phyloP scores from a whole-genome alignment of 2,329 filamentous ascomycete genomes.

The Leptographium lundbergii region DNA sequence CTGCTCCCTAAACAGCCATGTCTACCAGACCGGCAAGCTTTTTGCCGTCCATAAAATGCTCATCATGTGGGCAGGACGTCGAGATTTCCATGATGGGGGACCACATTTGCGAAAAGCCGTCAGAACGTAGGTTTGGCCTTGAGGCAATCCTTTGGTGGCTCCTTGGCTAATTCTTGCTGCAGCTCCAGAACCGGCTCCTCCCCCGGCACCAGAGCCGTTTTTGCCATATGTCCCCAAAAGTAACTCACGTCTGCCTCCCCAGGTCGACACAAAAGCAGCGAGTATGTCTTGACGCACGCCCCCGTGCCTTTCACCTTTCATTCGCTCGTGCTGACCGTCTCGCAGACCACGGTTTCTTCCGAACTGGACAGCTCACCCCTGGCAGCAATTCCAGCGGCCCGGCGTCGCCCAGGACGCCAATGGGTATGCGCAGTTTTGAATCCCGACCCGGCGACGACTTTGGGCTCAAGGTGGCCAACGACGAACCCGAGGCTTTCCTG shows the following conservation, averaged over 20 bases:
- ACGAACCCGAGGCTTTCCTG: conserved; percentile 27
- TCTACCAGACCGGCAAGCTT: conserved; percentile 43
- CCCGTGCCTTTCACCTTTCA: background rate
- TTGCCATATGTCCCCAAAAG: conserved; percentile 23
- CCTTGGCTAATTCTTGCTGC: background rate
- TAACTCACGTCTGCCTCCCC: conserved; percentile 31
- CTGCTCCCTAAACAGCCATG: background rate
- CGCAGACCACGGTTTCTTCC: conserved; percentile 41
- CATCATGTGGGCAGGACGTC: conserved; percentile 62
- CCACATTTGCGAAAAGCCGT: conserved; percentile 48
- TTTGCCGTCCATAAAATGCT: conserved; percentile 79
- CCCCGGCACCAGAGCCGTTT: conserved; percentile 20
- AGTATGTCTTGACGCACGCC: conserved; percentile 30
- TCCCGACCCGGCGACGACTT: conserved; percentile 29
- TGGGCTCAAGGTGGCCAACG: conserved; percentile 29
- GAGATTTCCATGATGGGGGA: conserved; percentile 80
- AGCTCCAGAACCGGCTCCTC: background rate
- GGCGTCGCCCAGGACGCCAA: conserved; percentile 49
- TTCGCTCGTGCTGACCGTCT: conserved; percentile 19
- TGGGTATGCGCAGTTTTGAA: conserved; percentile 24
- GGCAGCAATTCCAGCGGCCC: conserved; percentile 48
- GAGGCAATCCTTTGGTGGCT: background rate
- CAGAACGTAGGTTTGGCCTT: background rate
- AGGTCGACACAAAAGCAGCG: conserved; percentile 43
- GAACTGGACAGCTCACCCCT: conserved; percentile 48